These are phyloP conservation scores for Trametopsis cervina DNA, from an alignment of 768 basidiomycete species.

Conservation along the genomic window DNA sequence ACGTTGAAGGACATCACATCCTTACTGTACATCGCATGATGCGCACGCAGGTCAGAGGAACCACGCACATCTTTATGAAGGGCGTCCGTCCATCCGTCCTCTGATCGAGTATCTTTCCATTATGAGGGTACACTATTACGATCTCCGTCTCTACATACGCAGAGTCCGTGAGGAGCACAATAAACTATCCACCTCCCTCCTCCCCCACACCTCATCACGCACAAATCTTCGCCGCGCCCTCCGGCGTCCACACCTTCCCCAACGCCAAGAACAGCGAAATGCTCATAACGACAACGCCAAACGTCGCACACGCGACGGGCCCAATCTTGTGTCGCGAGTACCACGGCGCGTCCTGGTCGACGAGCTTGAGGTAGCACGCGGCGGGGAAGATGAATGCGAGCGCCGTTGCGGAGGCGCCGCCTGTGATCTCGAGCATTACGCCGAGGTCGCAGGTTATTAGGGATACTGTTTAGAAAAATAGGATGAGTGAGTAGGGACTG, in stretches of 20 bases:
- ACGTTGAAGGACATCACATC: too few species aligned
- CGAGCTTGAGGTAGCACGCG: constrained; percentile 76
- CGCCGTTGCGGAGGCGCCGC: constrained; percentile 90
- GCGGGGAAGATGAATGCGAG: constrained; percentile 92
- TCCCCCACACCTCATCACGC: constrained; percentile 37
- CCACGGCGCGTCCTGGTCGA: constrained; percentile 51
- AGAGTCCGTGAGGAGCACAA: too few species aligned
- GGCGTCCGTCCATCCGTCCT: too few species aligned
- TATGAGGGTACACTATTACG: too few species aligned
- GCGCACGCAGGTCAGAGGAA: too few species aligned
- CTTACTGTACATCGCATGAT: too few species aligned
- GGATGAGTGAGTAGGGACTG: neutral
- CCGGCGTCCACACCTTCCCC: constrained; percentile 68
- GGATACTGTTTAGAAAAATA: constrained; percentile 51
- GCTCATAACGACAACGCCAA: constrained; percentile 71
- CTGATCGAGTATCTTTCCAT: too few species aligned
- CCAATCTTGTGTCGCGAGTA: constrained; percentile 67
- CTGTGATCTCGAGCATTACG: constrained; percentile 96
- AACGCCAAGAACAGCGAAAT: constrained; percentile 75
- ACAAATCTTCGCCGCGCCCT: constrained; percentile 70
- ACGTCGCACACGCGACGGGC: constrained; percentile 62
- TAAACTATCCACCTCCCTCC: too few species aligned
- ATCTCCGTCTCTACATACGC: too few species aligned
- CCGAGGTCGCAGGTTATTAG: constrained; percentile 94
- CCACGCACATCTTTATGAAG: too few species aligned